phyloP scores from a whole-genome alignment of 495 filamentous ascomycete genomes.

The Thozetella sp. region DNA sequence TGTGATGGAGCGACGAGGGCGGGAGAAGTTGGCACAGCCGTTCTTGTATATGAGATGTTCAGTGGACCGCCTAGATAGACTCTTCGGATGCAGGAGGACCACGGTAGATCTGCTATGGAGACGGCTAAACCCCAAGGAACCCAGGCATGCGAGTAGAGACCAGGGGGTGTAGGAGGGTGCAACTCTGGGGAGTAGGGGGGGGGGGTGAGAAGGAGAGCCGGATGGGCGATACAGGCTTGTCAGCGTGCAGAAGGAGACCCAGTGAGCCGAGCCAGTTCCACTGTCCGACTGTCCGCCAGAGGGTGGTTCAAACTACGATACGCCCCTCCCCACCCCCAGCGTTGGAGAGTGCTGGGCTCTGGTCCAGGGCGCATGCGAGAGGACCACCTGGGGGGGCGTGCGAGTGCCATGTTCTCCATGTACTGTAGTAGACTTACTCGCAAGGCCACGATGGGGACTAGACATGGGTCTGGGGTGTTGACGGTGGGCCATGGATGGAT shows the following conservation, averaged over 20 bases:
- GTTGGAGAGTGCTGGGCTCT: background rate
- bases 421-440: background rate
- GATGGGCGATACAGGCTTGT: constrained; percentile 1
- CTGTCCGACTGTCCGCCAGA: background rate
- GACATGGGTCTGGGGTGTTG: background rate
- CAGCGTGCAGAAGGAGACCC: background rate
- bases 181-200: constrained; percentile 2
- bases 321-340: no score
- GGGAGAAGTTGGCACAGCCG: background rate
- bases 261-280: background rate
- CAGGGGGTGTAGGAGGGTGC: constrained; percentile 6
- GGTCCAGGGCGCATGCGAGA: background rate
- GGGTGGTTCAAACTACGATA: background rate
- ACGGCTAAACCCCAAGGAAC: constrained; percentile 29
- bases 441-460: background rate
- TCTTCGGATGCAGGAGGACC: constrained; percentile 17
- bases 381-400: background rate
- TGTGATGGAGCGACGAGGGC: background rate
- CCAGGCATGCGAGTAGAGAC: constrained; percentile 22
- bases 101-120: constrained; percentile 28
- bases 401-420: background rate
- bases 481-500: background rate
- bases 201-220: background rate
- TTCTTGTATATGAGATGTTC: background rate
- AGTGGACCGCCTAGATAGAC: background rate